These are phyloP conservation scores for Malus sieversii DNA, from an alignment of 306 rosid species.

Conservation along the genomic window DNA sequence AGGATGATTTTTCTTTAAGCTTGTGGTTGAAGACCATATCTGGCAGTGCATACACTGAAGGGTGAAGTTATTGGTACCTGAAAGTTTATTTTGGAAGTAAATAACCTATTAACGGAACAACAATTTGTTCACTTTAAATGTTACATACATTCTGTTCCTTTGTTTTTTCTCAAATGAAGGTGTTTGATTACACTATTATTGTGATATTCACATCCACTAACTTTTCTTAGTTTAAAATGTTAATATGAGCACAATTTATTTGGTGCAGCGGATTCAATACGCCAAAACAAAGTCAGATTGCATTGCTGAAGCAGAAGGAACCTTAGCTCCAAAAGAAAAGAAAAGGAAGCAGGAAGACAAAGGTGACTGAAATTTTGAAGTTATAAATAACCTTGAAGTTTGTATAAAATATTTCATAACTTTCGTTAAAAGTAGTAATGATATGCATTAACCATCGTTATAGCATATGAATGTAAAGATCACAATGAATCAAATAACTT, in stretches of 20 bases:
- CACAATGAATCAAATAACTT: background rate
- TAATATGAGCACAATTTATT: constrained; percentile 11
- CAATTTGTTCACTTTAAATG: background rate
- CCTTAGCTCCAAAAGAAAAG: constrained; percentile 90
- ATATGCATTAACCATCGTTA: background rate
- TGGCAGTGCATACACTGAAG: background rate
- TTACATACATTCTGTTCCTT: background rate
- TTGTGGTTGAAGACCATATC: background rate
- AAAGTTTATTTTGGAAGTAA: background rate
- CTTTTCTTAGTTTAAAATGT: background rate
- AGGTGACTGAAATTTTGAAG: constrained; percentile 41
- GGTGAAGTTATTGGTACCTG: background rate
- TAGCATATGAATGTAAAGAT: background rate
- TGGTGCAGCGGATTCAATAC: constrained; percentile 81
- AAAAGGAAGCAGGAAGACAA: constrained; percentile 96
- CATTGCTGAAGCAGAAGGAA: constrained; percentile 92
- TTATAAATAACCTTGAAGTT: background rate
- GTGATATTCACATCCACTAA: background rate
- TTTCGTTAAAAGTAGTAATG: background rate
- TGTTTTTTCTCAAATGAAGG: background rate
- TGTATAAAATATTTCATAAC: background rate
- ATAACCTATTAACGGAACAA: background rate
- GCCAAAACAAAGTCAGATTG: constrained; percentile 96
- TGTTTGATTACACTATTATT: background rate
- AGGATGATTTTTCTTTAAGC: background rate